phyloP scores from a whole-genome alignment of 1,284 basidiomycete species.

The Meira nashicola region DNA sequence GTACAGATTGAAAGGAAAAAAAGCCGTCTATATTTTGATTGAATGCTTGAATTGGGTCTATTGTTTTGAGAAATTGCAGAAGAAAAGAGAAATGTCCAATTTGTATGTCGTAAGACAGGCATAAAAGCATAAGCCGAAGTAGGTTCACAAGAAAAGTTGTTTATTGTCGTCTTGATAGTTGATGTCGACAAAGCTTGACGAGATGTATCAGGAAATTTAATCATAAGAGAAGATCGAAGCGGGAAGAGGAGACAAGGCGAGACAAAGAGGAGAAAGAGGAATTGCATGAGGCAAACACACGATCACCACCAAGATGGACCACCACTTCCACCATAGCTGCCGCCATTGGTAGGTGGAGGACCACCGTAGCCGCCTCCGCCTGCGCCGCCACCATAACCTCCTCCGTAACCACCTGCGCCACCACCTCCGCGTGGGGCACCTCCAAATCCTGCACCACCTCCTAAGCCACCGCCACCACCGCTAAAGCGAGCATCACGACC shows the following conservation, averaged over 20 bases:
- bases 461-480: conserved; percentile 24
- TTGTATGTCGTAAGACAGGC: too few relatives aligned
- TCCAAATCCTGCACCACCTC: conserved; percentile 23
- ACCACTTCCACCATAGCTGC: conserved; percentile 15
- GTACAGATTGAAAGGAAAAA: too few relatives aligned
- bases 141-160: too few relatives aligned
- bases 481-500: conserved; percentile 28
- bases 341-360: conserved; percentile 11
- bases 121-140: too few relatives aligned
- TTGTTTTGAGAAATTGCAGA: too few relatives aligned
- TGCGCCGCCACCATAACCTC: conserved; percentile 2
- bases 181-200: not conserved
- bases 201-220: not conserved
- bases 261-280: not conserved
- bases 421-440: not conserved
- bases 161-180: not conserved
- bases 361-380: conserved; percentile 3
- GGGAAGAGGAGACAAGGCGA: not conserved
- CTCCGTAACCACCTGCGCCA: conserved; percentile 12
- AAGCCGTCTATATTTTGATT: too few relatives aligned
- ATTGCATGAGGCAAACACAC: not conserved
- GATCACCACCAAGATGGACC: conserved; percentile 14
- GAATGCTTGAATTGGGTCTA: too few relatives aligned
- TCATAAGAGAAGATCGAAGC: not conserved
- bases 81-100: too few relatives aligned